Percentiles rank a stretch among this genome's conserved stretches.
phyloP scores from a whole-genome alignment of 2,329 filamentous ascomycete species.

The Colletotrichum lini region DNA sequence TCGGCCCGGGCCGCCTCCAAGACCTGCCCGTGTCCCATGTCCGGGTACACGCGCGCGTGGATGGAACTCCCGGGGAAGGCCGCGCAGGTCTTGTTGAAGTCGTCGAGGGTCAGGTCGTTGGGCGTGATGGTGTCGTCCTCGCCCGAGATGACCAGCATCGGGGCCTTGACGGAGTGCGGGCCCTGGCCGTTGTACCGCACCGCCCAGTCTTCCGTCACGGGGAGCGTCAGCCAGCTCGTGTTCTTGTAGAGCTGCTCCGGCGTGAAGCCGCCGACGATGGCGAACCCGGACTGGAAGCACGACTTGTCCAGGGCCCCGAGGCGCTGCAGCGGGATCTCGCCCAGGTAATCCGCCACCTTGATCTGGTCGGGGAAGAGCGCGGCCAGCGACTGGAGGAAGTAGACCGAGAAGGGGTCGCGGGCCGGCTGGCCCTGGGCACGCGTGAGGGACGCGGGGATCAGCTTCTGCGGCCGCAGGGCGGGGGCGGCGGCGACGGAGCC shows the following conservation, averaged over 20 bases:
- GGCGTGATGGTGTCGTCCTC: too few species aligned
- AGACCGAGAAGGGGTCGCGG: constrained; percentile 37
- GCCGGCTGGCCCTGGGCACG: background rate
- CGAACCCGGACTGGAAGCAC: constrained; percentile 38
- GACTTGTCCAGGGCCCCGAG: constrained; percentile 17
- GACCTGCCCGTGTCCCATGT: constrained; percentile 28
- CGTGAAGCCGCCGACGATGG: constrained; percentile 31
- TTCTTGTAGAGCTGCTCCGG: constrained; percentile 36
- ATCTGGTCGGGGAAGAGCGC: constrained; percentile 38
- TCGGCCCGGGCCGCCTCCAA: constrained; percentile 24
- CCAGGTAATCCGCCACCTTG: constrained; percentile 41
- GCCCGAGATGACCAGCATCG: too few species aligned
- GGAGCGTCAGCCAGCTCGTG: too few species aligned
- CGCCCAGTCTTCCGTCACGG: too few species aligned
- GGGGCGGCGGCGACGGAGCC: constrained; percentile 40
- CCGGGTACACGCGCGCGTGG: constrained; percentile 20
- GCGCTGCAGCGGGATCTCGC: constrained; percentile 14
- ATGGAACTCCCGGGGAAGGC: constrained; percentile 16
- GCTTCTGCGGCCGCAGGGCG: constrained; percentile 32
- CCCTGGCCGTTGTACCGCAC: too few species aligned
- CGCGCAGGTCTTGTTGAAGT: constrained; percentile 11
- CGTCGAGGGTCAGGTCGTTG: too few species aligned
- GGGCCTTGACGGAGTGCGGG: too few species aligned
- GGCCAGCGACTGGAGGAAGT: constrained; percentile 43
- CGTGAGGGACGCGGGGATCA: constrained; percentile 34